These are phyloP conservation scores for Entophlyctis luteolus DNA, from an alignment of 192 early-diverging fungal species.

Conservation along the genomic window DNA sequence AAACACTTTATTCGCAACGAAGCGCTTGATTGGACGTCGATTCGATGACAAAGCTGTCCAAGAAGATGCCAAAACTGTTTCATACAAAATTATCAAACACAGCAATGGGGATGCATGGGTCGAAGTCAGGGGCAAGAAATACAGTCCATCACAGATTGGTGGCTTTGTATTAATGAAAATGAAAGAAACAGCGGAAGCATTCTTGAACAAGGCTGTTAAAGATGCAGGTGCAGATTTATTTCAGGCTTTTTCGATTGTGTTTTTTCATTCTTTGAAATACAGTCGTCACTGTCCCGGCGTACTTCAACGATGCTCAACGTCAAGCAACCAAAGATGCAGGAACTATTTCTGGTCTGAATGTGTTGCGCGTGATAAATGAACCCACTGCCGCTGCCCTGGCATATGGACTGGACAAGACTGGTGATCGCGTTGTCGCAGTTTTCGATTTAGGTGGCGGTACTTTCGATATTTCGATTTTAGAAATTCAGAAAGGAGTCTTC, in stretches of 20 bases:
- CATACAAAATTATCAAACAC: slow-evolving; percentile 94
- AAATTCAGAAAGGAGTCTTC: slow-evolving; percentile 96
- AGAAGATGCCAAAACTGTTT: slow-evolving; percentile 81
- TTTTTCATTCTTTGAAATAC: too few species aligned
- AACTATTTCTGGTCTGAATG: slow-evolving; percentile 82
- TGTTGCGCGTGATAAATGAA: slow-evolving; percentile 94
- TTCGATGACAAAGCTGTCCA: slow-evolving; percentile 86
- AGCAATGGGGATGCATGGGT: slow-evolving; percentile 98
- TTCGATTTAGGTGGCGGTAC: slow-evolving; percentile 98
- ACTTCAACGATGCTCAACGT: slow-evolving; percentile 96
- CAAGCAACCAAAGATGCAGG: slow-evolving; percentile 96
- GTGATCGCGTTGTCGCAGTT: slow-evolving; percentile 87
- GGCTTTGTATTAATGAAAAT: slow-evolving; percentile 94
- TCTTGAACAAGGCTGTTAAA: slow-evolving; percentile 75
- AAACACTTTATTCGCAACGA: slow-evolving; percentile 96
- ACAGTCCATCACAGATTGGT: slow-evolving; percentile 94
- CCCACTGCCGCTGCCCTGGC: slow-evolving; percentile 92
- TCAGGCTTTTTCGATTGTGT: background rate
- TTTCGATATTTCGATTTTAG: slow-evolving; percentile 99
- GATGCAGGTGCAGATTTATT: slow-evolving; percentile 59
- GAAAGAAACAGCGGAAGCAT: slow-evolving; percentile 89
- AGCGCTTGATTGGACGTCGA: slow-evolving; percentile 93
- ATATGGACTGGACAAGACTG: slow-evolving; percentile 78
- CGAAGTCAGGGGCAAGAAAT: slow-evolving; percentile 88
- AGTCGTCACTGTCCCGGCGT: slow-evolving; percentile 96